Evolutionary conservation across 768 basidiomycete genomes (phyloP).

Genomic region (Podaxis rugospora): DNA sequence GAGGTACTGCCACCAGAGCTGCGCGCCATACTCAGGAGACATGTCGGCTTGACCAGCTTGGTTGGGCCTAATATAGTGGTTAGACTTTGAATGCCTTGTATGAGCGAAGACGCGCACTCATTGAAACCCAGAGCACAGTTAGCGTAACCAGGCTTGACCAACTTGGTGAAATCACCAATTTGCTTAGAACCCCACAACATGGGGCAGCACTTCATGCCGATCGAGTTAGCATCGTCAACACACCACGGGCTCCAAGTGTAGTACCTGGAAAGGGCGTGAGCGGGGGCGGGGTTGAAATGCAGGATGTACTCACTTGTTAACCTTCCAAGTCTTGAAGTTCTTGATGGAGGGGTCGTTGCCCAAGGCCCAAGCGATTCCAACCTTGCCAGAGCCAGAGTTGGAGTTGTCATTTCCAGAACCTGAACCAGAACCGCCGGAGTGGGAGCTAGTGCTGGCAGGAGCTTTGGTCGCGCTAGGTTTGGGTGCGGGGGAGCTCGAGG

Average conservation of each 20-base stretch:
- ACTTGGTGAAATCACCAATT: conserved; percentile 38
- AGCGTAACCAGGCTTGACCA: conserved; percentile 50
- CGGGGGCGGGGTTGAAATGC: not conserved
- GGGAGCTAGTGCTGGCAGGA: conserved; percentile 13
- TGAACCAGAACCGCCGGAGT: not conserved
- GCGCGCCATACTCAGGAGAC: conserved; percentile 40
- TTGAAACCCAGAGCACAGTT: conserved; percentile 56
- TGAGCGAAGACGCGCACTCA: conserved; percentile 48
- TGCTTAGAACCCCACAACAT: conserved; percentile 71
- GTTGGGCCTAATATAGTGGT: conserved; percentile 53
- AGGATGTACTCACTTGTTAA: conserved; percentile 33
- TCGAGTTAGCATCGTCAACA: conserved; percentile 22
- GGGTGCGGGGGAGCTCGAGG: conserved; percentile 10
- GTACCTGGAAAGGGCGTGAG: conserved; percentile 25
- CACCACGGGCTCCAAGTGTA: conserved; percentile 67
- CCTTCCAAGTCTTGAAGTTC: conserved; percentile 43
- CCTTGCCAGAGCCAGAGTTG: conserved; percentile 32
- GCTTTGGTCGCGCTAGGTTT: conserved; percentile 4
- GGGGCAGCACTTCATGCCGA: conserved; percentile 53
- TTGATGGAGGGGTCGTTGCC: conserved; percentile 44
- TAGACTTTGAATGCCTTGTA: not conserved
- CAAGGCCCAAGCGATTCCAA: conserved; percentile 67
- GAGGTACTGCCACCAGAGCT: conserved; percentile 60
- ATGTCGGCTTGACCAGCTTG: conserved; percentile 59
- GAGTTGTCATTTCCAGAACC: conserved; percentile 1